Percentiles rank a stretch among this genome's conserved stretches.
Conservation (phyloP, 345 rosid species). For the Syzygium jambos region DNA sequence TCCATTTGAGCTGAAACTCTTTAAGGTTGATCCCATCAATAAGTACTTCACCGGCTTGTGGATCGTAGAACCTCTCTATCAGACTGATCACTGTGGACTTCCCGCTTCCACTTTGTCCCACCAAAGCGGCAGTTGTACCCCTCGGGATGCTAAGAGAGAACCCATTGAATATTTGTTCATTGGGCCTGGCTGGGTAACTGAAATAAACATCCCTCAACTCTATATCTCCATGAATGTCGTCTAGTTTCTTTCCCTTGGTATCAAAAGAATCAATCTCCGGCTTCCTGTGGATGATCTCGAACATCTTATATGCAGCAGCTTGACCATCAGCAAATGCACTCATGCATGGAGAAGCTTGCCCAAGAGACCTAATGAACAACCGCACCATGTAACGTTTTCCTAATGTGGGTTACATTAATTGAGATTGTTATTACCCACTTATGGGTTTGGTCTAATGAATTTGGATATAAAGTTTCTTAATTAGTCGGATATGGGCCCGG, state of each 20-base stretch:
- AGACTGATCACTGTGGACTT: conserved; percentile 27
- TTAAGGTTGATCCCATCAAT: conserved; percentile 22
- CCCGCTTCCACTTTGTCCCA: conserved; percentile 41
- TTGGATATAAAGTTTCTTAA: no score
- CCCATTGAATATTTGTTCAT: conserved; percentile 19
- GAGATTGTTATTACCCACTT: no score
- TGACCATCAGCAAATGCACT: conserved; percentile 29
- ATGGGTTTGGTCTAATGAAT: no score
- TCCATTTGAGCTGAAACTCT: conserved; percentile 27
- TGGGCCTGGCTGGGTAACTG: conserved; percentile 33
- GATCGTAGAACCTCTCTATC: conserved; percentile 32
- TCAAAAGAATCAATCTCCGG: conserved; percentile 28
- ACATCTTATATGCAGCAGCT: conserved; percentile 31
- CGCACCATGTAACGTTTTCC: no score
- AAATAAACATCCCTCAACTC: conserved; percentile 21
- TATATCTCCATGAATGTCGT: conserved; percentile 20
- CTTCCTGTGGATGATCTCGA: conserved; percentile 21
- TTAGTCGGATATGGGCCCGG: no score
- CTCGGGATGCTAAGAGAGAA: conserved; percentile 20
- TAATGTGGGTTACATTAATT: no score
- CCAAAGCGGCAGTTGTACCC: conserved; percentile 26
- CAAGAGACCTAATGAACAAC: conserved; percentile 25
- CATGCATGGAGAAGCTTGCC: conserved; percentile 30
- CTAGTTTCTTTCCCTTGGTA: conserved; percentile 12
- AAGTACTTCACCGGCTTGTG: conserved; percentile 17